Conservation (phyloP, 2,329 filamentous ascomycete genomes). For the Parafenestella ontariensis region DNA sequence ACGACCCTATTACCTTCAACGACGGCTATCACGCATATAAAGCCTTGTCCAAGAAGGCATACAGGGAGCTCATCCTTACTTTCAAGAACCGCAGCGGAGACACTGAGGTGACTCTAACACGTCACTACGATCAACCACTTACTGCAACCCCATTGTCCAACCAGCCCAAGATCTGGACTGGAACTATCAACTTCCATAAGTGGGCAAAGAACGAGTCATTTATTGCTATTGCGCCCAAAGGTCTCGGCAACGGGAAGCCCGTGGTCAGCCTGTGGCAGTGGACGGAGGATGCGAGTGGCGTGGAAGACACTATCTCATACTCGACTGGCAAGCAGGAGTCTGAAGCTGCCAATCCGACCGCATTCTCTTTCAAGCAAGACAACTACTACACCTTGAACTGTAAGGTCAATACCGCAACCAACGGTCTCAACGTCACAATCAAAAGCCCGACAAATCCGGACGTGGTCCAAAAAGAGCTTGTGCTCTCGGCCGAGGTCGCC, state of each 20-base stretch:
- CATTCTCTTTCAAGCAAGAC: slow-evolving; percentile 6
- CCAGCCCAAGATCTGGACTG: slow-evolving; percentile 7
- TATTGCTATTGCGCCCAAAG: slow-evolving; percentile 1
- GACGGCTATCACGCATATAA: slow-evolving; percentile 1
- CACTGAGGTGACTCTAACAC: neutral
- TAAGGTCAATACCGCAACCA: neutral
- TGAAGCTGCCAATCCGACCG: neutral
- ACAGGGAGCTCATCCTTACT: neutral
- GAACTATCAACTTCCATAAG: slow-evolving; percentile 1
- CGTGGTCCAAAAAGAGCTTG: neutral
- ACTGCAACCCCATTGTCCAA: neutral
- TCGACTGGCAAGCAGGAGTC: neutral
- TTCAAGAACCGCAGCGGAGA: neutral
- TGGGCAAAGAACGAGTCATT: slow-evolving; percentile 11
- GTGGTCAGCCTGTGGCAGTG: slow-evolving; percentile 6
- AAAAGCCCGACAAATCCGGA: neutral
- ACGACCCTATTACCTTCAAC: slow-evolving; percentile 1
- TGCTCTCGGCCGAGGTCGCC: neutral
- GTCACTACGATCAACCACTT: slow-evolving; percentile 1
- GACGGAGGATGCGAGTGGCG: slow-evolving; percentile 2
- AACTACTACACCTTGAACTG: slow-evolving; percentile 4
- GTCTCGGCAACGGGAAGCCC: slow-evolving; percentile 5
- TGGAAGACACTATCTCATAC: neutral
- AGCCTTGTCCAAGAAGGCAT: neutral
- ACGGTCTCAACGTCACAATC: slow-evolving; percentile 1